These are phyloP conservation scores for Euphrasia arctica DNA, from an alignment of 305 asterid species.

Conservation along the genomic window DNA sequence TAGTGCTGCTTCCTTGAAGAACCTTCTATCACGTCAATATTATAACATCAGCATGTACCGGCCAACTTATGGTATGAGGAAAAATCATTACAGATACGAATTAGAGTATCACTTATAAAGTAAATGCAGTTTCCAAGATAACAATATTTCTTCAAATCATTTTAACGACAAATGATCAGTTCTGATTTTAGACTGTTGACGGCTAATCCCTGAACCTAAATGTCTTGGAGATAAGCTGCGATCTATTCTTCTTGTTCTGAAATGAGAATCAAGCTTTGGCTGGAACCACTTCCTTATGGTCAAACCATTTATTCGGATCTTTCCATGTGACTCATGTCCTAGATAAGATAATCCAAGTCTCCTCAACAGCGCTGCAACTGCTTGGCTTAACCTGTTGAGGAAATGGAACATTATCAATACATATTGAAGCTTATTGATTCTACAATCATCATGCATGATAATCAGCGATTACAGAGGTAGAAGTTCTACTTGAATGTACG, in stretches of 20 bases:
- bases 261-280: slow-evolving; percentile 63
- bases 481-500: slow-evolving; percentile 11
- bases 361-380: slow-evolving; percentile 73
- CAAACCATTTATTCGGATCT: slow-evolving; percentile 73
- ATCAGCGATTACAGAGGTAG: slow-evolving; percentile 13
- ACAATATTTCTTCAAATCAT: slow-evolving; percentile 29
- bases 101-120: slow-evolving; percentile 22
- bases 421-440: slow-evolving; percentile 16
- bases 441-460: slow-evolving; percentile 9
- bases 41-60: slow-evolving; percentile 22
- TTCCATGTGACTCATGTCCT: slow-evolving; percentile 86
- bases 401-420: slow-evolving; percentile 29
- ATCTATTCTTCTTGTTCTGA: slow-evolving; percentile 36
- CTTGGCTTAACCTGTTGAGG: slow-evolving; percentile 73
- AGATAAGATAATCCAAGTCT: slow-evolving; percentile 70
- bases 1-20: slow-evolving; percentile 22
- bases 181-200: slow-evolving; percentile 75
- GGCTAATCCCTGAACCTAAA: slow-evolving; percentile 66
- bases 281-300: slow-evolving; percentile 75
- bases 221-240: slow-evolving; percentile 45
- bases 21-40: slow-evolving; percentile 2
- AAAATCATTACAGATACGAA: slow-evolving; percentile 9
- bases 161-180: slow-evolving; percentile 64
- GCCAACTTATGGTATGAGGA: slow-evolving; percentile 20
- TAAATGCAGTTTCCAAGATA: slow-evolving; percentile 23